Evolutionary conservation across 2,329 filamentous ascomycete genomes (phyloP), one percentile per base, ranked within the genome.

Genomic region (Colletotrichum destructivum): DNA sequence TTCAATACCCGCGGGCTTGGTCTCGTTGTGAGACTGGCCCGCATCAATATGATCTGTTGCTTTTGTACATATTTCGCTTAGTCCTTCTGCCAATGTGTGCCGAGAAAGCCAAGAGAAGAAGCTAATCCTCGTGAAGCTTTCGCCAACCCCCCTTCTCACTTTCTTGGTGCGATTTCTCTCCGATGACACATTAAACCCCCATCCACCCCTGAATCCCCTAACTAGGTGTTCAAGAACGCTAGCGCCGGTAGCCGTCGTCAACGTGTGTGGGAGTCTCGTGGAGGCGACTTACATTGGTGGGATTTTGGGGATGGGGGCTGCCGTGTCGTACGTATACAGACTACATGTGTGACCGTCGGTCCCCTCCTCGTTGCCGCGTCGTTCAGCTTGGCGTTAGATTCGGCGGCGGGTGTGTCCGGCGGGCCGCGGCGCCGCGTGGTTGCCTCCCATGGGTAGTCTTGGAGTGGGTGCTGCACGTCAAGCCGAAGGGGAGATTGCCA

Each of bases 211-310:
- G 23, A 60, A 35, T 68, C 42, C 23, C 35, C n/a, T 15, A 42
- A 11, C 51, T 12, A 18, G 18, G 23, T 31, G 38, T 51, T 40
- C 26, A 26, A 23, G 12, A 38, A 52, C 61, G 51, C 52, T 65
- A 65, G 40, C 57, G 66, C 60, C 60, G 60, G 66, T 35, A 65
- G 18, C 55, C 51, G 46, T 16, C 16, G 16, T 23, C 21, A 51
- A 31, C 16, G 15, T 16, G 60, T 26, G n/a, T n/a, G 15, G 18
- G 15, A n/a, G 21, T 26, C 26, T 26, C 13, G 51, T 9, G 59
- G 26, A 46, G 23, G n/a, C n/a, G 60, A 42, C 31, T 31, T 8
- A 8, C 8, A 51, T 40, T 62, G 46, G 60, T 42, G 46, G 60
- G 35, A 16, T 18, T 52, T 31, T 4, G 31, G 6, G 31, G 31